Base-by-base conservation (phyloP, 176 grass and related monocot species). In the Oryza glumipatula region DNA sequence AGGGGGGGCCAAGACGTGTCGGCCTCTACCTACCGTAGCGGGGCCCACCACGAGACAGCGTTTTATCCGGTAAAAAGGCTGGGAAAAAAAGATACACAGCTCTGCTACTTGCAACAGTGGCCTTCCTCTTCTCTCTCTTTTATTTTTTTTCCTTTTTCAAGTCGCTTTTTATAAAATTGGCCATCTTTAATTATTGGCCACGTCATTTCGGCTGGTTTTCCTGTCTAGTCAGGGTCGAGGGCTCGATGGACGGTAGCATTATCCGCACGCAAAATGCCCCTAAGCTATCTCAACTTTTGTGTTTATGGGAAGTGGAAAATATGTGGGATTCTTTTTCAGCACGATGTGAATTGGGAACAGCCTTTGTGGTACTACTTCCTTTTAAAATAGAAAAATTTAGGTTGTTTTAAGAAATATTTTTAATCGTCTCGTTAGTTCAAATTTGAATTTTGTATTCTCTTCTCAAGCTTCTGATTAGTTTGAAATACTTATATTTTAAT, bases 21-120 rank as follows among this genome's bases (percentile, higher is more conserved):
- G 65, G 80, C 36, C 39, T 72, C 9, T 82, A 77, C 86, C 51
- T 64, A 77, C 82, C 73, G 21, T 26, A 0, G 7, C 0, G 73
- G 80, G 80, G 49, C 86, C 83, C 72, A 76, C 79, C 72, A 77
- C 38, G 39, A 70, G 64, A n/a, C 71, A 5, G 64, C 78, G 45
- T 51, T 80, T 52, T 80, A 54, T 65, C 76, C 8, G 78, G 64
- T 63, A 54, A 43, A 56, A 32, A 74, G 17, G 46, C 72, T 26
- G 32, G 61, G 5, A 8, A 43, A 43, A 36, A 38, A 38, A 38
- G 36, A 38, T 38, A 70, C 22, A 22, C 22, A 11, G 36, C 36
- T 38, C 36, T 38, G 28, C 28, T 44, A 52, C 66, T 30, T 15
- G 67, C 76, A 23, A 28, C 10, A 6, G 21, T 44, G 68, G 36